Evolutionary conservation across 768 basidiomycete genomes (phyloP).

Genomic region (Serendipita indica): DNA sequence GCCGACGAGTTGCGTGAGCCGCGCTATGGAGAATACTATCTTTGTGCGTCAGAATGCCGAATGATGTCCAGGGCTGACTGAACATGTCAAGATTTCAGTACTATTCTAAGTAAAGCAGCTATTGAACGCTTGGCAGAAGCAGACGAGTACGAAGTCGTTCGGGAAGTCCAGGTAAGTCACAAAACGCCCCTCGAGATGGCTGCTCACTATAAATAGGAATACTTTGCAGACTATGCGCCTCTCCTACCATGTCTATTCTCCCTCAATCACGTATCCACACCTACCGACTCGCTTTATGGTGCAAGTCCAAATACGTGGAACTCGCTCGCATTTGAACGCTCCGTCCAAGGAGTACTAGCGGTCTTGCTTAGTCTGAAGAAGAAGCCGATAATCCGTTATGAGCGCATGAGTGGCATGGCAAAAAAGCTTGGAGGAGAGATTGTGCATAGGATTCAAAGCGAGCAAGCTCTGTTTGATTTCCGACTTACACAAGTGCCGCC

Average conservation of each 20-base stretch:
- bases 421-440: conserved; percentile 78
- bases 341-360: conserved; percentile 67
- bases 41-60: conserved; percentile 92
- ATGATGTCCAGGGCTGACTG: conserved; percentile 97
- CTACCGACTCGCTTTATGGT: conserved; percentile 53
- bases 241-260: conserved; percentile 78
- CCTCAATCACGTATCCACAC: conserved; percentile 56
- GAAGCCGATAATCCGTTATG: conserved; percentile 87
- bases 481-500: conserved; percentile 78
- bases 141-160: conserved; percentile 92
- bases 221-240: conserved; percentile 92
- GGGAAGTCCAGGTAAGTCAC: conserved; percentile 76
- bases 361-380: conserved; percentile 91
- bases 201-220: conserved; percentile 48
- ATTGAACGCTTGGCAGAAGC: conserved; percentile 89
- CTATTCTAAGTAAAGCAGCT: conserved; percentile 70
- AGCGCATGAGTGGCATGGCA: conserved; percentile 84
- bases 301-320: conserved; percentile 63
- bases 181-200: not conserved
- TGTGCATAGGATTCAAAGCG: conserved; percentile 66
- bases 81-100: conserved; percentile 70
- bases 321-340: conserved; percentile 52
- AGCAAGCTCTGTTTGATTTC: conserved; percentile 83
- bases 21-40: conserved; percentile 94
- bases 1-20: conserved; percentile 76